Conservation (phyloP, 2,329 filamentous ascomycete genomes). For the Pseudocercospora eumusae region DNA sequence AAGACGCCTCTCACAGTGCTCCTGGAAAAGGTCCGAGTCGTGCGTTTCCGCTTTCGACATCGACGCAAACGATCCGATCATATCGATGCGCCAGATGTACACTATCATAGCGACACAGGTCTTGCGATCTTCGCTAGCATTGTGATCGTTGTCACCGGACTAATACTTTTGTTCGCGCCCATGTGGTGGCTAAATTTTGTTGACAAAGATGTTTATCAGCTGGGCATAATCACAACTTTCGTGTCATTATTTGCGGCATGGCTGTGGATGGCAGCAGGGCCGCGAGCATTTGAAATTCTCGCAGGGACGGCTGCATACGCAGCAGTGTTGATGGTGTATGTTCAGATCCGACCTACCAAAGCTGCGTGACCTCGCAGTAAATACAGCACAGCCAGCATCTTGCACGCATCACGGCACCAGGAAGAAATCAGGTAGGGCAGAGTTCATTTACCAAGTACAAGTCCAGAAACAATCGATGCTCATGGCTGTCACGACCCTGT, state of each 20-base stretch:
- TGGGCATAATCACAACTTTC: conserved; percentile 21
- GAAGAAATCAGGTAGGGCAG: no score
- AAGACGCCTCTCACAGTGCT: conserved; percentile 10
- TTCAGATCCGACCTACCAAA: conserved; percentile 3
- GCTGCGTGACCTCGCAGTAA: background rate
- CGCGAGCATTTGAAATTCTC: conserved; percentile 23
- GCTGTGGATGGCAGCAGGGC: conserved; percentile 19
- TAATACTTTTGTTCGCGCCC: conserved; percentile 15
- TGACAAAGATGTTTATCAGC: background rate
- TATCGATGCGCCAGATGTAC: background rate
- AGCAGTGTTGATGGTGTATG: conserved; percentile 25
- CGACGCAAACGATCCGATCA: background rate
- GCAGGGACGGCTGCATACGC: conserved; percentile 23
- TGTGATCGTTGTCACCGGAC: conserved; percentile 13
- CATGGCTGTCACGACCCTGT: no score
- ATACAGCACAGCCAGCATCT: no score
- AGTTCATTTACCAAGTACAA: no score
- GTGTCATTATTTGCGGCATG: conserved; percentile 10
- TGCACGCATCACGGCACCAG: no score
- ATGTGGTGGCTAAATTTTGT: conserved; percentile 26
- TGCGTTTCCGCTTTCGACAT: conserved; percentile 7
- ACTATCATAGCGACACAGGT: conserved; percentile 15
- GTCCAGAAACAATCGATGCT: no score
- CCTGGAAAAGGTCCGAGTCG: background rate
- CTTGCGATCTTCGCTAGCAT: conserved; percentile 14